Conservation (phyloP, 2,329 filamentous ascomycete species). For the Emergomyces pasteurianus region DNA sequence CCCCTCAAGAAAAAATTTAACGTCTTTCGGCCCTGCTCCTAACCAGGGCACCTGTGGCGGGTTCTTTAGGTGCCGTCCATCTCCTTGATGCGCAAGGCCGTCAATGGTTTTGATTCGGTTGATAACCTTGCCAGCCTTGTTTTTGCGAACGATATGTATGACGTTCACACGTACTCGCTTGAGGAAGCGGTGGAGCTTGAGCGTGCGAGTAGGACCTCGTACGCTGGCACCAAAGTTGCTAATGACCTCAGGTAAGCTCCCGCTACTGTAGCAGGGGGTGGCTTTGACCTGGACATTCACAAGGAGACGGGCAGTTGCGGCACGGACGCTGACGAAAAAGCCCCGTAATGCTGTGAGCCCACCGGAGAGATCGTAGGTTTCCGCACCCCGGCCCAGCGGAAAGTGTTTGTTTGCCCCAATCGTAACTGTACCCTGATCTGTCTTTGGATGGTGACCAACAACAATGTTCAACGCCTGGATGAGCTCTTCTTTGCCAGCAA, state of each 20-base stretch:
- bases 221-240: conserved; percentile 8
- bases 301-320: conserved; percentile 45
- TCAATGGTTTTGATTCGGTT: conserved; percentile 35
- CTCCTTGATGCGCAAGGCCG: conserved; percentile 30
- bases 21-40: conserved; percentile 40
- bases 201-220: conserved; percentile 15
- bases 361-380: conserved; percentile 29
- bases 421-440: conserved; percentile 28
- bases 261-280: conserved; percentile 44
- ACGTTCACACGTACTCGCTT: conserved; percentile 30
- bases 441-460: conserved; percentile 38
- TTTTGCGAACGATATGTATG: conserved; percentile 29
- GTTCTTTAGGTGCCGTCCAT: conserved; percentile 24
- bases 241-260: conserved; percentile 30
- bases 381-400: conserved; percentile 26
- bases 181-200: conserved; percentile 22
- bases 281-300: conserved; percentile 53
- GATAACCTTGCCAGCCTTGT: conserved; percentile 21
- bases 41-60: conserved; percentile 24
- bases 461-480: conserved; percentile 50
- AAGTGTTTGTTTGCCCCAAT: conserved; percentile 46
- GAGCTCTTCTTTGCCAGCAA: conserved; percentile 37
- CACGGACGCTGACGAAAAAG: conserved; percentile 50
- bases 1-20: conserved; percentile 42
- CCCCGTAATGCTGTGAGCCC: conserved; percentile 49